These are phyloP conservation scores for Cucurbita argyrosperma DNA, from an alignment of 306 rosid genomes.

Conservation along the genomic window DNA sequence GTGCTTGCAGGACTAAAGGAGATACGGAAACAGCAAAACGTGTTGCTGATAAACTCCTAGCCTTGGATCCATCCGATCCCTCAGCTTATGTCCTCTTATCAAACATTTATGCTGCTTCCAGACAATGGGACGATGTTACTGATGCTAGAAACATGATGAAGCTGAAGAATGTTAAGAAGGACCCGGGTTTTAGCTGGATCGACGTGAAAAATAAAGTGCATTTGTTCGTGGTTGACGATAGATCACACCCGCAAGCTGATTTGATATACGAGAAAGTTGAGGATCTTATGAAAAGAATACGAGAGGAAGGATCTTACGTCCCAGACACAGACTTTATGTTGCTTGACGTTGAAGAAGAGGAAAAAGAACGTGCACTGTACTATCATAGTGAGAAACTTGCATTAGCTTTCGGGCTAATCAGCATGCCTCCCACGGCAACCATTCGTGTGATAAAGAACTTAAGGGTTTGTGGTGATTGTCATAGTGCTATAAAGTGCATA, in stretches of 20 bases:
- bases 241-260: constrained; percentile 42
- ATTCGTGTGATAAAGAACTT: constrained; percentile 58
- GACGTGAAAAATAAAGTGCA: constrained; percentile 63
- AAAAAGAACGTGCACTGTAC: constrained; percentile 46
- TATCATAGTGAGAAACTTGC: constrained; percentile 61
- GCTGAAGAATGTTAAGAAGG: constrained; percentile 54
- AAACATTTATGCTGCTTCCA: constrained; percentile 56
- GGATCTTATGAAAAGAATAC: constrained; percentile 35
- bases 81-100: constrained; percentile 63
- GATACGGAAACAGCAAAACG: constrained; percentile 43
- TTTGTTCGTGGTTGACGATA: constrained; percentile 65
- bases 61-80: constrained; percentile 63
- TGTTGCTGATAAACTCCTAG: constrained; percentile 40
- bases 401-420: constrained; percentile 42
- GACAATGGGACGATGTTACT: constrained; percentile 53
- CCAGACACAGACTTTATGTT: constrained; percentile 58
- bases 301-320: constrained; percentile 41
- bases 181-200: constrained; percentile 76
- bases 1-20: constrained; percentile 60
- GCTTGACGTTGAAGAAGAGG: constrained; percentile 53
- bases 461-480: constrained; percentile 72
- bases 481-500: constrained; percentile 54
- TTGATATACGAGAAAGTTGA: constrained; percentile 44
- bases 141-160: constrained; percentile 59
- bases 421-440: constrained; percentile 31